A percentile compares a stretch with the other conserved stretches of the same genome.
Evolutionary conservation across 352 stramenopile species (phyloP).

Genomic region (Phytophthora vignae): DNA sequence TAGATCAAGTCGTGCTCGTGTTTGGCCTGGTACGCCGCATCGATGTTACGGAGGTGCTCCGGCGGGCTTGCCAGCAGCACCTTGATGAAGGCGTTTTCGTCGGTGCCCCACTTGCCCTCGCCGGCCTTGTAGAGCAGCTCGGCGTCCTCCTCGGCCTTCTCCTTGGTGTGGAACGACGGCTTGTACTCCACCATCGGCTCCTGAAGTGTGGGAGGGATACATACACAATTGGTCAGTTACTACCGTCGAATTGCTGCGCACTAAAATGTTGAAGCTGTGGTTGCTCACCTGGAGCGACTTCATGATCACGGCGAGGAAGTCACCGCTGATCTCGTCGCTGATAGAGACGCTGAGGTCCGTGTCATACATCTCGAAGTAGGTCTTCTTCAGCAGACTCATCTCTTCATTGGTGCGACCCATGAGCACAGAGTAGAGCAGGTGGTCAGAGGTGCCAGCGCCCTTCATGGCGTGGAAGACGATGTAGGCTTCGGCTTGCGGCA

Average conservation of each 20-base stretch:
- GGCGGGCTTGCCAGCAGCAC: constrained; percentile 67
- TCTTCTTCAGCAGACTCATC: constrained; percentile 58
- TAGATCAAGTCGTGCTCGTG: constrained; percentile 60
- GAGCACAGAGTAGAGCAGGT: constrained; percentile 69
- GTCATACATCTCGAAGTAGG: constrained; percentile 64
- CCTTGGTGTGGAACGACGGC: constrained; percentile 62
- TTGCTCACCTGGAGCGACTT: constrained; percentile 49
- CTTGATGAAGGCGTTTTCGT: constrained; percentile 74
- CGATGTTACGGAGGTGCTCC: constrained; percentile 64
- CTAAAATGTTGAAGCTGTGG: background rate
- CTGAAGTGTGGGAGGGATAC: constrained; percentile 1
- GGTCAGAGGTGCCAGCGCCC: constrained; percentile 60
- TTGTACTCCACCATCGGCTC: constrained; percentile 53
- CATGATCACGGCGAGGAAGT: constrained; percentile 64
- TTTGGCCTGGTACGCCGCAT: constrained; percentile 69
- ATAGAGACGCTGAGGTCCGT: constrained; percentile 57
- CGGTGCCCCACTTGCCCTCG: constrained; percentile 82
- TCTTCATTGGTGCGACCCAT: constrained; percentile 64
- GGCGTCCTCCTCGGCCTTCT: constrained; percentile 70
- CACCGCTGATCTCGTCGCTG: constrained; percentile 52
- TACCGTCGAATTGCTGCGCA: background rate
- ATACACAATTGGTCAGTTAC: constrained; percentile 12
- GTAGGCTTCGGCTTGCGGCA: constrained; percentile 67
- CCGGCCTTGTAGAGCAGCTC: constrained; percentile 79
- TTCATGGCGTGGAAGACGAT: constrained; percentile 73